Base-by-base conservation (phyloP, 1,139 yeast species). In the Lodderomyces parapsilosis region DNA sequence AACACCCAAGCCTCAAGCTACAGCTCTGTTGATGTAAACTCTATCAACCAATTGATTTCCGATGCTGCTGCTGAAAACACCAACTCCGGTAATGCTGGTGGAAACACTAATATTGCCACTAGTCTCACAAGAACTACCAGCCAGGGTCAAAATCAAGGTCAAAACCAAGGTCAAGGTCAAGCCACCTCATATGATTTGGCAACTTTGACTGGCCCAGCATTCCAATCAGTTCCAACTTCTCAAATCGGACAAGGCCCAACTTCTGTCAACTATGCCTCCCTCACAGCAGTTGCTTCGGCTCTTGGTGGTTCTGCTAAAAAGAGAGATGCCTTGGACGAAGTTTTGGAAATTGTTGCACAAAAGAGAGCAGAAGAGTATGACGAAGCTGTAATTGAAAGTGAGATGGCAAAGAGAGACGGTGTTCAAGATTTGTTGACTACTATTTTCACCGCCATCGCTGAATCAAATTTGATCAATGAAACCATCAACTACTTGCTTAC, bases 351-450 rank as follows among this genome's bases (percentile, higher is more conserved):
- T 4, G 19, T 13, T 15, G 43, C 36, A 8, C 27, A 32, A 27
- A 48, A 48, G 44, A 49, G 51, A 42, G 37, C 47, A 14, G 27
- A 15, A 25, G 27, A 18, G 14, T 39, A 41, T 23, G 44, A 44
- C 33, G 45, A 42, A 25, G 41, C 46, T 28, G 49, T 43, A 32
- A 34, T 41, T 34, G 47, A 43, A 5, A 24, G 41, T n/a, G 20
- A 27, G 11, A 24, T 54, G 38, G 51, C 50, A 39, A 65, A 56
- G 49, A 63, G 71, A 56, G 68, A 63, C 50, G 65, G 66, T 45
- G 51, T 66, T 39, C 65, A 60, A 47, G 68, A 65, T 43, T 62
- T 66, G 47, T 54, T 65, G 23, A 57, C 62, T 22, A 66, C 71
- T n/a, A 55, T 66, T 23, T 56, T 66, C 41, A 41, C 57, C 1